Conservation (phyloP, 2,329 filamentous ascomycete genomes). For the Aureobasidium pullulans region DNA sequence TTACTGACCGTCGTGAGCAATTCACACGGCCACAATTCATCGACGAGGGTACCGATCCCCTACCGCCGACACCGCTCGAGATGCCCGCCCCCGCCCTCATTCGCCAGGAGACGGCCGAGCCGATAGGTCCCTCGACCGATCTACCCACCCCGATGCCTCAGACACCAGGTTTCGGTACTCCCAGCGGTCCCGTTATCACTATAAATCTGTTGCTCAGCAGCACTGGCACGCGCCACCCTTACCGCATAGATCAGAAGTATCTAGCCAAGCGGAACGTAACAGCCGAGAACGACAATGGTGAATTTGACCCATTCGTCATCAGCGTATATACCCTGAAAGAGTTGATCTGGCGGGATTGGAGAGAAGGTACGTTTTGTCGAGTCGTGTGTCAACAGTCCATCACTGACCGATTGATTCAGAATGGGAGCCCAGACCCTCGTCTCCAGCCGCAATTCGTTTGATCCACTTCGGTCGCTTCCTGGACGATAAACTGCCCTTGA, state of each 20-base stretch:
- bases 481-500: slow-evolving; percentile 78
- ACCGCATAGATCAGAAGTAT: slow-evolving; percentile 83
- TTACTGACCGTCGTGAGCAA: neutral
- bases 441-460: slow-evolving; percentile 79
- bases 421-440: slow-evolving; percentile 81
- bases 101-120: slow-evolving; percentile 34
- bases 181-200: slow-evolving; percentile 44
- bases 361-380: slow-evolving; percentile 49
- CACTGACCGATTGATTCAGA: slow-evolving; percentile 37
- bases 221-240: slow-evolving; percentile 76
- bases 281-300: slow-evolving; percentile 59
- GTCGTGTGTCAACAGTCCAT: neutral
- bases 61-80: slow-evolving; percentile 10
- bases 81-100: slow-evolving; percentile 21
- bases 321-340: slow-evolving; percentile 93
- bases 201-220: slow-evolving; percentile 74
- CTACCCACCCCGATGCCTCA: slow-evolving; percentile 31
- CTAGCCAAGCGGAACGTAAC: slow-evolving; percentile 71
- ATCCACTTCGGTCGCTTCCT: slow-evolving; percentile 88
- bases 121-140: slow-evolving; percentile 42
- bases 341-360: slow-evolving; percentile 87
- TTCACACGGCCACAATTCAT: neutral
- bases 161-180: slow-evolving; percentile 28
- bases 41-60: slow-evolving; percentile 1
- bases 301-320: slow-evolving; percentile 73